Base-by-base conservation (phyloP, 2,329 filamentous ascomycete species). In the Trichoderma arundinaceum region DNA sequence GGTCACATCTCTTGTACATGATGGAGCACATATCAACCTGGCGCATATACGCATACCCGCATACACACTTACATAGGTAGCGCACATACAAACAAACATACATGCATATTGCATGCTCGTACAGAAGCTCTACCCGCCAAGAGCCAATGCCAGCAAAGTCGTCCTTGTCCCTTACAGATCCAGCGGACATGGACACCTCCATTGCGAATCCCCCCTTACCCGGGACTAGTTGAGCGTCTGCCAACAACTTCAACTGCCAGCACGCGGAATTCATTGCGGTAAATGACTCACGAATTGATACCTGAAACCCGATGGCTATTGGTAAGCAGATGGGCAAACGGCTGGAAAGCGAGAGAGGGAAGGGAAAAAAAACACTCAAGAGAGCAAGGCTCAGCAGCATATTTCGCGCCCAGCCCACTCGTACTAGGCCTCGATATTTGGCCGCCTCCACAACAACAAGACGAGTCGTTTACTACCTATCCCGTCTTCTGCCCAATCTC, bases 391-490 rank as follows among this genome's bases (percentile, higher is more conserved):
- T 62, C 38, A 28, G 59, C 46, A 61, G 58, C 22, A 61, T 49
- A 22, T 62, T 7, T 53, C n/a, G 38, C 54, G n/a, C 48, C 39
- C 57, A 54, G 48, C 60, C 49, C 56, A 54, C 64, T 54, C 49
- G 51, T 62, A 61, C 64, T 61, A 66, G 64, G 64, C 57, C 64
- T 54, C 64, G 57, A 66, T 66, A 66, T 66, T 38, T 62, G 64
- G 64, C 64, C 64, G 58, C 51, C 64, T 66, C 64, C 57, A 60
- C 63, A 38, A 13, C 60, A 54, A 32, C 44, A 65, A 28, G 44
- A 53, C 51, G 19, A 56, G 28, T 56, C 13, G 33, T 41, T 57
- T 56, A 43, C 35, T 43, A 33, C 7, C 28, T 15, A 35, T 38
- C 48, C 39, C n/a, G 56, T 49, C 59, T 54, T 35, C 60, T 28